Percentiles rank a stretch among this genome's conserved stretches.
phyloP scores from a whole-genome alignment of 495 filamentous ascomycete genomes.

The Neurospora sp. region DNA sequence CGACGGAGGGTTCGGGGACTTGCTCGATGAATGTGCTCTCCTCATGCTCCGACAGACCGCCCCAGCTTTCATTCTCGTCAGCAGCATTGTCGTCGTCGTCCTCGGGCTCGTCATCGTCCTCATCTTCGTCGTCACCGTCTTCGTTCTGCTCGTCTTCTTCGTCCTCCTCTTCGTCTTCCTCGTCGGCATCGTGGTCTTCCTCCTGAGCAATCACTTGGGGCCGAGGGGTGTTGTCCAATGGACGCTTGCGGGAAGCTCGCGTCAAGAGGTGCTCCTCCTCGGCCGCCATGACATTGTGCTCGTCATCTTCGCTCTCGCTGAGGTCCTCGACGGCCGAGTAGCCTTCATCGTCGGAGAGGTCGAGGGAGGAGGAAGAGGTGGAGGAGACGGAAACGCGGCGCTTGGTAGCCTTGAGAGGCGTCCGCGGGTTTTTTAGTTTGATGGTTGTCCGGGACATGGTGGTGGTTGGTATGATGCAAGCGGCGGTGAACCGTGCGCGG shows the following conservation, averaged over 20 bases:
- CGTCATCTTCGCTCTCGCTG: constrained; percentile 61
- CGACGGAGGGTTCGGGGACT: constrained; percentile 27
- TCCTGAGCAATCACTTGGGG: constrained; percentile 17
- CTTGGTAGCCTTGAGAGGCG: constrained; percentile 30
- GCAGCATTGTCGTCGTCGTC: constrained; percentile 26
- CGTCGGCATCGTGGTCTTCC: constrained; percentile 22
- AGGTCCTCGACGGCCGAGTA: constrained; percentile 70
- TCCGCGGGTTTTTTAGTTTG: constrained; percentile 35
- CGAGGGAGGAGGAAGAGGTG: constrained; percentile 36
- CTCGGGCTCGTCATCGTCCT: constrained; percentile 15
- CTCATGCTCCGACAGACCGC: constrained; percentile 42
- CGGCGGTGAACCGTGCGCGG: constrained; percentile 25
- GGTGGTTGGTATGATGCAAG: constrained; percentile 17
- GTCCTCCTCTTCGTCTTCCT: constrained; percentile 24
- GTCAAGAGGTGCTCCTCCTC: constrained; percentile 64
- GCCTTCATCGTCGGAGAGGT: constrained; percentile 54
- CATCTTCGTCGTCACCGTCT: constrained; percentile 29
- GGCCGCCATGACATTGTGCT: constrained; percentile 57
- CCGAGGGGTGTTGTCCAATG: constrained; percentile 29
- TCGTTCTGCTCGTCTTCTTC: constrained; percentile 31
- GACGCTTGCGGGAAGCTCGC: constrained; percentile 22
- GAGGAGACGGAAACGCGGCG: constrained; percentile 31
- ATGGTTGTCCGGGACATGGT: constrained; percentile 41
- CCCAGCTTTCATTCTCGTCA: constrained; percentile 46
- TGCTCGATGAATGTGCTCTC: constrained; percentile 33